Conservation (phyloP, 1,284 basidiomycete species). For the Rugosomyces carneus region DNA sequence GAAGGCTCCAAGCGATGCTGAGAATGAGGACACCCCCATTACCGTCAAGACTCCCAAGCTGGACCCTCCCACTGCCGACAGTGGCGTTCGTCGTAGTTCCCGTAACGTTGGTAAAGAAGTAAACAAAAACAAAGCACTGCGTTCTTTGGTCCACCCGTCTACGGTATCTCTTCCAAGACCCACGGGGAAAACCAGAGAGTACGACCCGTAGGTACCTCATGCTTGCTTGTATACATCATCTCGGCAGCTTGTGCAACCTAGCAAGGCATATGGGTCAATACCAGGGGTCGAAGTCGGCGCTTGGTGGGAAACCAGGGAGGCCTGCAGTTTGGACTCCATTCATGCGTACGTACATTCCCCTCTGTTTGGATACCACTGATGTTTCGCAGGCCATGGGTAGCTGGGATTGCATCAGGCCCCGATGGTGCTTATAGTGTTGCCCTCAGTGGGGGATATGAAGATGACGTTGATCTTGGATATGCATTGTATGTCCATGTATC, state of each 20-base stretch:
- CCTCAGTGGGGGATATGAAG: slow-evolving; percentile 80
- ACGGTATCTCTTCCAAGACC: slow-evolving; percentile 33
- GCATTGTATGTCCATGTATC: slow-evolving; percentile 58
- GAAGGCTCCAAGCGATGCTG: slow-evolving; percentile 18
- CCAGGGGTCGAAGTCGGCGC: slow-evolving; percentile 71
- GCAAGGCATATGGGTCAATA: slow-evolving; percentile 59
- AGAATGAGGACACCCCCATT: slow-evolving; percentile 12
- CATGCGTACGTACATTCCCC: slow-evolving; percentile 53
- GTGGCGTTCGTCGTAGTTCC: slow-evolving; percentile 52
- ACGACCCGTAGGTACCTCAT: slow-evolving; percentile 56
- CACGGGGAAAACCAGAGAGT: slow-evolving; percentile 33
- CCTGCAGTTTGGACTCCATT: slow-evolving; percentile 64
- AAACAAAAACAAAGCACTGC: slow-evolving; percentile 44
- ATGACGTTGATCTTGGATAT: slow-evolving; percentile 77
- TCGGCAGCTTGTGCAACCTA: slow-evolving; percentile 14
- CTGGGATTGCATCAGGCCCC: slow-evolving; percentile 62
- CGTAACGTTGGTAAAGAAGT: slow-evolving; percentile 55
- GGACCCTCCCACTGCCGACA: slow-evolving; percentile 19
- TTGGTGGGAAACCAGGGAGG: slow-evolving; percentile 72
- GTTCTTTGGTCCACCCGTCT: slow-evolving; percentile 30
- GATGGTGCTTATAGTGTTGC: slow-evolving; percentile 75
- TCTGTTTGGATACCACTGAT: neutral
- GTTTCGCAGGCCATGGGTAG: slow-evolving; percentile 61
- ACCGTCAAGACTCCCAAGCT: slow-evolving; percentile 25
- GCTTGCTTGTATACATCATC: neutral